Base-by-base conservation (phyloP, 495 filamentous ascomycete species). In the Penicillium robsamsonii region DNA sequence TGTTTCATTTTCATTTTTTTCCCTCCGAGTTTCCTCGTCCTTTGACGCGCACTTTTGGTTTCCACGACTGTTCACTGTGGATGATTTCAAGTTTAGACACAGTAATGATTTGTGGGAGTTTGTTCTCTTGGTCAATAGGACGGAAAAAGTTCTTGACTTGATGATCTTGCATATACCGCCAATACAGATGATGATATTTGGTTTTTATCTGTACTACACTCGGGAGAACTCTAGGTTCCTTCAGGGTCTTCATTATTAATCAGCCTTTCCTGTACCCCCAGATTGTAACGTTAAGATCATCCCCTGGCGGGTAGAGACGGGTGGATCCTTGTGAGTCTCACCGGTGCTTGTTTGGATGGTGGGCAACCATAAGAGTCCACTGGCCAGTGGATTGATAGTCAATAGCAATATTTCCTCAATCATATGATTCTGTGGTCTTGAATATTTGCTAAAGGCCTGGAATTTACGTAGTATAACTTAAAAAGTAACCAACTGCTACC, bases 151-250 rank as follows among this genome's bases (percentile, higher is more conserved):
- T 64, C 57, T 66, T 62, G 64, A 69, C 61, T 59, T 63, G 60
- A 69, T 69, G 63, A 69, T 68, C 53, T 59, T 61, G 58, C 58
- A 67, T 64, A 64, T 69, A 67, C 61, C 29, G 27, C 45, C 64
- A 65, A 67, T 62, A 45, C 61, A 63, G 57, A 63, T 63, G 60
- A 54, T 22, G 48, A 47, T 47, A 17, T 33, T 47, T 47, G 45
- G n/a, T 47, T 47, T 47, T 33, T 38, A 37, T 43, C 10, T 25
- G 15, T 31, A 27, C 10, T 12, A 11, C 46, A 13, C 11, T 33
- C 2, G 5, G 15, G 30, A 40, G 15, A 18, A 18, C 37, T 40
- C 24, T 5, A 27, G 5, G 33, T 13, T 6, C 33, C 25, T 46
- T 46, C 25, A 29, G 45, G 15, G 9, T 47, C 31, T 11, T 13